Percentiles rank a stretch among this genome's conserved stretches.
Conservation (phyloP, 1,139 yeast genomes). For the Keqinozyma sinolaborantium region DNA sequence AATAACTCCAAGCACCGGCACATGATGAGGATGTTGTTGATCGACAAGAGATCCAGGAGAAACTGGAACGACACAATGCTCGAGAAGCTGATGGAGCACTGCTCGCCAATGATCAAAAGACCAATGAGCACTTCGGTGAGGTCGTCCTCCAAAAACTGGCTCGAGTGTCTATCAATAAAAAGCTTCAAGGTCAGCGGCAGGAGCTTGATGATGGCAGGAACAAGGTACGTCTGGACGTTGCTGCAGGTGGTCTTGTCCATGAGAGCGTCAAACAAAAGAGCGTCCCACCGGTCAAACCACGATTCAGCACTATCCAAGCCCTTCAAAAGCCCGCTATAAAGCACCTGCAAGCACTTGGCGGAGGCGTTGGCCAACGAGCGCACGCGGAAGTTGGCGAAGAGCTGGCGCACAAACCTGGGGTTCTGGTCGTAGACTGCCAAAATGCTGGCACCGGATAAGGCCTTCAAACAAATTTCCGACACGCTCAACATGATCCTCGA, state of each 20-base stretch:
- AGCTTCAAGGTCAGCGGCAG: slow-evolving; percentile 26
- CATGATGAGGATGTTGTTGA: slow-evolving; percentile 31
- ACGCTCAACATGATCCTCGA: slow-evolving; percentile 7
- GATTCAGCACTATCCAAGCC: slow-evolving; percentile 13
- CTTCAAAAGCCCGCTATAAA: slow-evolving; percentile 28
- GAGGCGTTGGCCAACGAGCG: slow-evolving; percentile 66
- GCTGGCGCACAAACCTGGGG: slow-evolving; percentile 2
- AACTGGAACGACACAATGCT: slow-evolving; percentile 3
- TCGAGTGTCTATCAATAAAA: slow-evolving; percentile 30
- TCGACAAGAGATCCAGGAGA: slow-evolving; percentile 1
- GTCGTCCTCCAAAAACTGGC: slow-evolving; percentile 2
- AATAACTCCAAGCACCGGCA: slow-evolving; percentile 58
- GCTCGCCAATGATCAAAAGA: slow-evolving; percentile 63
- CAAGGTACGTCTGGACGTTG: slow-evolving; percentile 54
- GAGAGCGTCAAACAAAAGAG: slow-evolving; percentile 32
- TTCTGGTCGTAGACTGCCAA: neutral
- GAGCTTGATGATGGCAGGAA: slow-evolving; percentile 59
- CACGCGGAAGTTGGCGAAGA: slow-evolving; percentile 7
- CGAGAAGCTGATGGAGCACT: slow-evolving; percentile 41
- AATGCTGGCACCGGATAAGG: neutral
- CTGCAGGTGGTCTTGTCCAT: slow-evolving; percentile 28
- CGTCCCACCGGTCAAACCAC: slow-evolving; percentile 58
- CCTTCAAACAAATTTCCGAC: slow-evolving; percentile 6
- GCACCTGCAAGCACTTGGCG: slow-evolving; percentile 55
- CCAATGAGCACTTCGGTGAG: slow-evolving; percentile 44